Conservation (phyloP, 129 eudicot species). For the Apium graveolens region DNA sequence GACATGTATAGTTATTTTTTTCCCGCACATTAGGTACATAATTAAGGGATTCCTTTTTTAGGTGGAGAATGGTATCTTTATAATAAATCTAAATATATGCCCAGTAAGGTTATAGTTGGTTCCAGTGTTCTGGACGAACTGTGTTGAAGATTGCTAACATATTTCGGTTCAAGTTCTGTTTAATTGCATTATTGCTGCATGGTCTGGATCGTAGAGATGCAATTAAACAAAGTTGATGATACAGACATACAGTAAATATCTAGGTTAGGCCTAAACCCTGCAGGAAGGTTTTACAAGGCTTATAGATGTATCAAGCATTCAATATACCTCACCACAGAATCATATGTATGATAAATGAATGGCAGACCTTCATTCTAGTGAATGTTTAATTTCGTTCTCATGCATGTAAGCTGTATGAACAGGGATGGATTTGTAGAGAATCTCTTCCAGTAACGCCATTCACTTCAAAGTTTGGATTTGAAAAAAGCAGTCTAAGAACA, state of each 20-base stretch:
- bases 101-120: background rate
- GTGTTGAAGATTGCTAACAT: background rate
- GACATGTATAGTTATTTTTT: background rate
- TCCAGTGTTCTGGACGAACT: background rate
- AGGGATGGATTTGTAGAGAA: slow-evolving; percentile 6
- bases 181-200: background rate
- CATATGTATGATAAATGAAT: background rate
- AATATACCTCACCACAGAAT: background rate
- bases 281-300: background rate
- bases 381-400: background rate
- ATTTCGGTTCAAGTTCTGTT: background rate
- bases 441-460: slow-evolving; percentile 3
- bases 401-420: background rate
- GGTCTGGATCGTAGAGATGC: background rate
- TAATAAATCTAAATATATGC: too few relatives aligned
- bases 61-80: background rate
- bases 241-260: background rate
- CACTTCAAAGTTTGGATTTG: slow-evolving; percentile 6
- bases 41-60: background rate
- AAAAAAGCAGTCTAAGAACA: slow-evolving; percentile 1
- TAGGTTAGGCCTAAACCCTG: background rate
- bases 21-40: background rate
- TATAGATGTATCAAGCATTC: background rate
- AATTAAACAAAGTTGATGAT: background rate
- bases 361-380: background rate